A percentile compares a stretch with the other conserved stretches of the same genome.
These are phyloP conservation scores for Ogataea dorogensis DNA, from an alignment of 805 yeast genomes.

Conservation along the genomic window DNA sequence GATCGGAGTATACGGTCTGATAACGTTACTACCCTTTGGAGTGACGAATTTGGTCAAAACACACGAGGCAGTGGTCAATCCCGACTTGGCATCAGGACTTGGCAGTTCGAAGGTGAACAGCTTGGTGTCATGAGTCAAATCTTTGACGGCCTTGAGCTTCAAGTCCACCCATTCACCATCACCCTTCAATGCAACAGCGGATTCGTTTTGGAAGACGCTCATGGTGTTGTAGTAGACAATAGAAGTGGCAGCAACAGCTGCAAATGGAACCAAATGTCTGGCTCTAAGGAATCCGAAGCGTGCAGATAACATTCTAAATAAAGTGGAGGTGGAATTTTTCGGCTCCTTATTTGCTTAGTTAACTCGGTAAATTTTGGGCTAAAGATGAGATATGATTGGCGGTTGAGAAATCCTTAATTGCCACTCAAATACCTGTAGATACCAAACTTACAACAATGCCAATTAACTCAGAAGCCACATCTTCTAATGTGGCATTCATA, in stretches of 20 bases:
- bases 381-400: conserved; percentile 1
- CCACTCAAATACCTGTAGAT: too few species aligned
- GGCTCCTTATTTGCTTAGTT: background rate
- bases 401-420: too few species aligned
- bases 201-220: conserved; percentile 27
- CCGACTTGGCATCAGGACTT: conserved; percentile 63
- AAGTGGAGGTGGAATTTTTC: conserved; percentile 1
- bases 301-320: conserved; percentile 12
- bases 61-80: conserved; percentile 76
- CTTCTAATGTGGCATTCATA: too few species aligned
- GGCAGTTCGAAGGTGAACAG: conserved; percentile 71
- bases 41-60: conserved; percentile 79
- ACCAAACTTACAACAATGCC: background rate
- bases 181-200: conserved; percentile 53
- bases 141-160: conserved; percentile 46
- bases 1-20: conserved; percentile 89
- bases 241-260: conserved; percentile 43
- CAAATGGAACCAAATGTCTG: conserved; percentile 24
- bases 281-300: conserved; percentile 13
- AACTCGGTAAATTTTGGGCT: too few species aligned
- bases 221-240: conserved; percentile 37
- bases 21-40: conserved; percentile 79
- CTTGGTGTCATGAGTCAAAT: conserved; percentile 62
- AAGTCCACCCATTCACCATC: conserved; percentile 72
- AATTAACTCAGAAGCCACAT: too few species aligned